Percentiles rank a stretch among this genome's conserved stretches.
Conservation (phyloP, 768 basidiomycete species). For the Sutorius australiensis region DNA sequence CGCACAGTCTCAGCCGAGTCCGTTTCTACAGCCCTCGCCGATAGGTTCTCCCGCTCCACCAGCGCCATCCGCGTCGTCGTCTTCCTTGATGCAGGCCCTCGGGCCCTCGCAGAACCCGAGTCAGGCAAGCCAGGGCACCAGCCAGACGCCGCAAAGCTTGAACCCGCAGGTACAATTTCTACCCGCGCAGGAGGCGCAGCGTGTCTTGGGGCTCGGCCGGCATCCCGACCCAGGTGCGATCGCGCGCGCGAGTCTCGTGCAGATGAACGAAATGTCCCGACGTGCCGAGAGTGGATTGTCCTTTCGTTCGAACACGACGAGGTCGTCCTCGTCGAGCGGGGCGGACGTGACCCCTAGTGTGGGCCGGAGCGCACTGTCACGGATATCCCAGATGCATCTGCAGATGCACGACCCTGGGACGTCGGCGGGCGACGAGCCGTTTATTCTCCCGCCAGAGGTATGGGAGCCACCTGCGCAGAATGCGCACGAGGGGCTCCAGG, state of each 20-base stretch:
- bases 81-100: slow-evolving; percentile 25
- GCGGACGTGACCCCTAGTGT: slow-evolving; percentile 10
- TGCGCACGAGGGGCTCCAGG: slow-evolving; percentile 65
- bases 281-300: slow-evolving; percentile 44
- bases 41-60: slow-evolving; percentile 18
- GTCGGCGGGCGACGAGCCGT: slow-evolving; percentile 27
- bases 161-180: slow-evolving; percentile 41
- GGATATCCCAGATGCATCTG: slow-evolving; percentile 48
- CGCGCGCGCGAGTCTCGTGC: slow-evolving; percentile 64
- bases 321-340: slow-evolving; percentile 19
- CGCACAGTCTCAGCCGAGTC: slow-evolving; percentile 27
- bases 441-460: slow-evolving; percentile 24
- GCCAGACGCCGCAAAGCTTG: slow-evolving; percentile 4
- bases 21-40: slow-evolving; percentile 24
- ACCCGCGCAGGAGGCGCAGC: slow-evolving; percentile 53
- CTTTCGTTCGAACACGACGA: slow-evolving; percentile 25
- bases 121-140: slow-evolving; percentile 1
- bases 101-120: slow-evolving; percentile 14
- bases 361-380: slow-evolving; percentile 45
- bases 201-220: slow-evolving; percentile 38
- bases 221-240: slow-evolving; percentile 52
- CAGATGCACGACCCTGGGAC: slow-evolving; percentile 34
- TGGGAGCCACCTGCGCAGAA: slow-evolving; percentile 29
- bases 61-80: slow-evolving; percentile 15
- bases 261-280: slow-evolving; percentile 76